phyloP scores from a whole-genome alignment of 202 grass and related monocot species.

The Schoenoplectus tabernaemontani region DNA sequence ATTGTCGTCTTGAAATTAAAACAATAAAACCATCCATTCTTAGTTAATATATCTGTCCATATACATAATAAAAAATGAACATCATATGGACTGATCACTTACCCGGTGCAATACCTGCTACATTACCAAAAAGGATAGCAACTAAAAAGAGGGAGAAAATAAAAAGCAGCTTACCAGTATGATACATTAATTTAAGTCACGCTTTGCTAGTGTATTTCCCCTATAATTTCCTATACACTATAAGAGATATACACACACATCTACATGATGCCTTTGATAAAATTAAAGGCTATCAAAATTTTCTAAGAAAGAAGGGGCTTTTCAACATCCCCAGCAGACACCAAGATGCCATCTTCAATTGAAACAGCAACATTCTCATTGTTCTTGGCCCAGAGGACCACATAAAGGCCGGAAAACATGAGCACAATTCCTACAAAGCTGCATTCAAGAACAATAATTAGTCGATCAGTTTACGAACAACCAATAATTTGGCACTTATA shows the following conservation, averaged over 20 bases:
- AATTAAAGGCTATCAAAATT: slow-evolving; percentile 3
- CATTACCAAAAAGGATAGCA: neutral
- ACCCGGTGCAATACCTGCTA: too few species aligned
- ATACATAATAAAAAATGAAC: too few species aligned
- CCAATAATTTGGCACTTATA: neutral
- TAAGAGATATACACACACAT: slow-evolving; percentile 3
- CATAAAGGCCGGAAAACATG: slow-evolving; percentile 56
- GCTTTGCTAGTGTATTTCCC: neutral
- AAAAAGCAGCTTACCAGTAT: neutral
- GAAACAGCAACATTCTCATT: slow-evolving; percentile 14
- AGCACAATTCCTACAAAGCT: slow-evolving; percentile 53
- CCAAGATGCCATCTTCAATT: neutral
- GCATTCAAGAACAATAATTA: slow-evolving; percentile 1
- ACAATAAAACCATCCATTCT: too few species aligned
- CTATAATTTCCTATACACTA: neutral
- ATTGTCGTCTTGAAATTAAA: too few species aligned
- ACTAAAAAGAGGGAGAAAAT: neutral
- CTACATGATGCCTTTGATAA: neutral
- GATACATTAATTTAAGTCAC: neutral
- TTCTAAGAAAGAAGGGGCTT: slow-evolving; percentile 36
- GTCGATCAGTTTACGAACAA: neutral
- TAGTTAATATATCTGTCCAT: too few species aligned
- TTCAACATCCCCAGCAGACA: slow-evolving; percentile 21
- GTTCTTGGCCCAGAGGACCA: slow-evolving; percentile 58
- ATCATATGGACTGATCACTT: too few species aligned